Base-by-base conservation (phyloP, 129 eudicot species). In the Mikania micrantha region DNA sequence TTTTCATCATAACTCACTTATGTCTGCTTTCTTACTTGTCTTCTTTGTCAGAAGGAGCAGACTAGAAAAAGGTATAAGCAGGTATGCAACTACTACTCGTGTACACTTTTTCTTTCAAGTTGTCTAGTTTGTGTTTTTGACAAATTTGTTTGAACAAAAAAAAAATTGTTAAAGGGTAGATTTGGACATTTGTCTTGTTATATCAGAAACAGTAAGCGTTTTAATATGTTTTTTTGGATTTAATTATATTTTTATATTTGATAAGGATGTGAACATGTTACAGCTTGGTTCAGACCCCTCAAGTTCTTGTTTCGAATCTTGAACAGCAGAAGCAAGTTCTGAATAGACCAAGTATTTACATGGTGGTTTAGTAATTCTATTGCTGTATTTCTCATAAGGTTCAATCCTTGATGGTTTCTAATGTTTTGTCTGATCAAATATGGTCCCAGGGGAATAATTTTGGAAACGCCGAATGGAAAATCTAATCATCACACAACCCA, bases 51-150 rank as follows among this genome's bases (percentile, higher is more conserved):
- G 98, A 85, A 70, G 7, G 95, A 85, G 65, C 76, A 81, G 73
- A 80, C 82, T 7, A 85, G 82, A 78, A 79, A 82, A 69, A 75
- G 96, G 53, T 78, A 54, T 62, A 82, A 85, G 64, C 88, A 84
- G 98, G 98, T 92, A 84, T 66, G 74, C 39, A 60, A 53, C 71
- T 50, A 21, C 38, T 62, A 41, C 15, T 42, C 20, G 3, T 15
- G 21, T 12, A 28, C 22, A 29, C 5, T 28, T 27, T 3, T 29
- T 21, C 63, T 57, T 57, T 57, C 11, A 28, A 13, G 36, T 10
- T 57, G 40, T 57, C 63, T 57, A 57, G 63, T 57, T 57, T 57
- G 39, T 57, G 39, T 10, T 57, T 57, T 6, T 28, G 63, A 57
- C 20, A 19, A 27, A 56, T 56, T 56, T 28, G 21, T 27, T 13